Percentiles rank a stretch among this genome's conserved stretches.
Evolutionary conservation across 2,329 filamentous ascomycete species (phyloP).

Genomic region (Diaporthe sp.): DNA sequence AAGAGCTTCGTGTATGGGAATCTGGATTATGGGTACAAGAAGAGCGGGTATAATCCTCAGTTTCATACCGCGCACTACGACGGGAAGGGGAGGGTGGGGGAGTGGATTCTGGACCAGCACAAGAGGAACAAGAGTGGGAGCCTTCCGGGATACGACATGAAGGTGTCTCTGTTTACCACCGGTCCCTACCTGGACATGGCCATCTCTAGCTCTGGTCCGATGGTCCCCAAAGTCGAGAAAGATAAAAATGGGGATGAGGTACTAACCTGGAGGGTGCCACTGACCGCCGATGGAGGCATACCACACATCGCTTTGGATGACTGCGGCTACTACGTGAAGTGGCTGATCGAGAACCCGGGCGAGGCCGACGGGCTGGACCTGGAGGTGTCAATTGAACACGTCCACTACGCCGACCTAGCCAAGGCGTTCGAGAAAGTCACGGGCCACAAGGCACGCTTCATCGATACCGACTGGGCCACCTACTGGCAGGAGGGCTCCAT

Average conservation of each 20-base stretch:
- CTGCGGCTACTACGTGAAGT: constrained; percentile 61
- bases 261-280: constrained; percentile 58
- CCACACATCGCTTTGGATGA: constrained; percentile 61
- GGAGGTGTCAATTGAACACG: constrained; percentile 54
- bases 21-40: constrained; percentile 42
- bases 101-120: constrained; percentile 61
- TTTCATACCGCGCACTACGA: constrained; percentile 47
- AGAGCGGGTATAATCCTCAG: constrained; percentile 38
- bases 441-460: constrained; percentile 49
- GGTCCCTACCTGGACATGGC: constrained; percentile 64
- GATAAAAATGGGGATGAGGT: constrained; percentile 49
- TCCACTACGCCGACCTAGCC: constrained; percentile 48
- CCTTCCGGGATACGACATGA: constrained; percentile 48
- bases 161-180: constrained; percentile 55
- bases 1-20: constrained; percentile 41
- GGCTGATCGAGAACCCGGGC: constrained; percentile 62
- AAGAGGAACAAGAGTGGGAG: constrained; percentile 46
- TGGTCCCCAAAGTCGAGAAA: constrained; percentile 55
- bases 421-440: constrained; percentile 50
- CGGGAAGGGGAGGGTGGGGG: constrained; percentile 59
- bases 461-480: constrained; percentile 40
- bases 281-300: constrained; percentile 55
- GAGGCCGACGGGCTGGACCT: constrained; percentile 61
- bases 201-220: constrained; percentile 52
- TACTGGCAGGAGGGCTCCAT: constrained; percentile 19